A percentile compares a stretch with the other conserved stretches of the same genome.
phyloP scores from a whole-genome alignment of 169 alveolate species.

The Amoebophrya sp. region DNA sequence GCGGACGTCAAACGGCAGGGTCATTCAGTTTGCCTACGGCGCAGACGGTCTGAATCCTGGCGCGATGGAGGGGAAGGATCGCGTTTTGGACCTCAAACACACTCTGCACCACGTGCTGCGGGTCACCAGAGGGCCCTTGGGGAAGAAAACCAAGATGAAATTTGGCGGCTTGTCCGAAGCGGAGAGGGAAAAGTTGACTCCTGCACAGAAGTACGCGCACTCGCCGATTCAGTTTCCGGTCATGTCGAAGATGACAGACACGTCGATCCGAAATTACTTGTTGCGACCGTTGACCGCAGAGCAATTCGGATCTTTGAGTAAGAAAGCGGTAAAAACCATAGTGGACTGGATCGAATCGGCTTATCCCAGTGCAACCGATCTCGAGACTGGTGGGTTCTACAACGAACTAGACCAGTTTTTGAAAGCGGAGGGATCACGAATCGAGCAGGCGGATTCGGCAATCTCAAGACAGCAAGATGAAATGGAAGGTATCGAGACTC shows the following conservation, averaged over 20 bases:
- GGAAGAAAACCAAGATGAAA: not conserved
- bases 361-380: not conserved
- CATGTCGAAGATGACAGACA: not conserved
- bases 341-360: not conserved
- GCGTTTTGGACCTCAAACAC: slow-evolving; percentile 36
- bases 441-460: too few species aligned
- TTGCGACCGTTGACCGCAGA: not conserved
- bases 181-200: not conserved
- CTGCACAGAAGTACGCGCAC: not conserved
- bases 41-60: slow-evolving; percentile 91
- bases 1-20: slow-evolving; percentile 87
- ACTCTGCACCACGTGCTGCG: not conserved
- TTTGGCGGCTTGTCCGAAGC: not conserved
- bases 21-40: slow-evolving; percentile 94
- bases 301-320: not conserved
- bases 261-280: not conserved
- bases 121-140: not conserved
- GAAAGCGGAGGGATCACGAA: not conserved
- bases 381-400: not conserved
- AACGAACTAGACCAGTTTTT: not conserved
- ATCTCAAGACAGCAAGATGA: too few species aligned
- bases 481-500: too few species aligned
- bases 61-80: slow-evolving; percentile 67
- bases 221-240: not conserved
- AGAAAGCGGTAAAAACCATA: not conserved